These are phyloP conservation scores for Raffaelea arxii DNA, from an alignment of 2,329 filamentous ascomycete genomes.

Conservation along the genomic window DNA sequence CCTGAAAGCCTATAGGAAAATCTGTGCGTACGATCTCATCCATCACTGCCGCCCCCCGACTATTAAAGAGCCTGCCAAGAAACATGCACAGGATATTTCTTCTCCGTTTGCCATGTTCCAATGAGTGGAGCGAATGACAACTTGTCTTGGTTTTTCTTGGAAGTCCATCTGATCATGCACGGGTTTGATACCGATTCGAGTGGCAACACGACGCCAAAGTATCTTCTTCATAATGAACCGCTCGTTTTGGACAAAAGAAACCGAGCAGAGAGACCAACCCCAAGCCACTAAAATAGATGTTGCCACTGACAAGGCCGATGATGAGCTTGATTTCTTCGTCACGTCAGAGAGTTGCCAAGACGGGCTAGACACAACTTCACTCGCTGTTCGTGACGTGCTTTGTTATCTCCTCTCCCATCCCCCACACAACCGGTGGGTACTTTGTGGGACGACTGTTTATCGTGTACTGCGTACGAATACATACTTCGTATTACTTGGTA, in stretches of 20 bases:
- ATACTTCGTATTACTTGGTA: too few species aligned
- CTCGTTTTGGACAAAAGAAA: too few species aligned
- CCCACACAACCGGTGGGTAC: background rate
- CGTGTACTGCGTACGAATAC: too few species aligned
- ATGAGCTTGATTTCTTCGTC: background rate
- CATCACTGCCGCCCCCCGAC: too few species aligned
- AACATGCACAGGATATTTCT: too few species aligned
- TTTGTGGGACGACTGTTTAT: background rate
- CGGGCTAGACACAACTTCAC: background rate
- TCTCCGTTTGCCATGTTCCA: background rate
- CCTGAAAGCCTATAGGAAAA: too few species aligned
- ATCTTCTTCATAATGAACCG: too few species aligned
- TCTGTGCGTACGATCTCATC: too few species aligned
- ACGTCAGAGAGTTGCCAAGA: background rate
- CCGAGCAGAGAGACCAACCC: background rate
- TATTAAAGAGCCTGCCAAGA: too few species aligned
- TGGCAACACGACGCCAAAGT: too few species aligned
- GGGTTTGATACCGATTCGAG: too few species aligned
- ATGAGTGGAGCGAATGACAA: background rate
- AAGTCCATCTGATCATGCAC: too few species aligned
- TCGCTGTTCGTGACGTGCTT: background rate
- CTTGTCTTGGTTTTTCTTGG: background rate
- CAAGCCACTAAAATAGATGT: background rate
- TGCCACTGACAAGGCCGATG: background rate
- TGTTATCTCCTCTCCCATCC: background rate